Conservation (phyloP, 768 basidiomycete species). For the Favolaschia claudopus region DNA sequence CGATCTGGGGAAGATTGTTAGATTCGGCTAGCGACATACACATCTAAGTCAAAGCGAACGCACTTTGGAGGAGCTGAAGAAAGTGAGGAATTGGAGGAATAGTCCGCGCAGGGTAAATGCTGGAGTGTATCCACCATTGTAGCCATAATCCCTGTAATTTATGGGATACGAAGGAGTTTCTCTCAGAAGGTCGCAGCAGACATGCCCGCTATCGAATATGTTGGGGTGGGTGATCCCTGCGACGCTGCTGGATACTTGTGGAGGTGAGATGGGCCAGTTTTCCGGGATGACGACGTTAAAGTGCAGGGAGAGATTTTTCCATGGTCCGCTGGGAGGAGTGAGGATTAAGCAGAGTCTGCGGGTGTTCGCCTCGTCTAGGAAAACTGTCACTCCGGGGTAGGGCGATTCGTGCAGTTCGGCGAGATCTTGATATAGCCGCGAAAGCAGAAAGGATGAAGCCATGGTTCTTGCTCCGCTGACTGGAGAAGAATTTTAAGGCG, state of each 20-base stretch:
- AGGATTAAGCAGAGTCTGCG: slow-evolving; percentile 51
- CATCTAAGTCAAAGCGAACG: slow-evolving; percentile 7
- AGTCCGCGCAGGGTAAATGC: slow-evolving; percentile 54
- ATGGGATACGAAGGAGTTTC: slow-evolving; percentile 26
- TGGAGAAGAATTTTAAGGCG: too few species aligned
- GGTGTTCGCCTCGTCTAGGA: slow-evolving; percentile 49
- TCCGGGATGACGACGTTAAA: slow-evolving; percentile 37
- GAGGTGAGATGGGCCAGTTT: slow-evolving; percentile 50
- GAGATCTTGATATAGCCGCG: slow-evolving; percentile 49
- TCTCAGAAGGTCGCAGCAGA: slow-evolving; percentile 54
- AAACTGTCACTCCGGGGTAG: slow-evolving; percentile 52
- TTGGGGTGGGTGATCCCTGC: slow-evolving; percentile 51
- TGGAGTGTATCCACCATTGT: slow-evolving; percentile 45
- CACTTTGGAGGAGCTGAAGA: slow-evolving; percentile 48
- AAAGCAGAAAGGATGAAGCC: slow-evolving; percentile 35
- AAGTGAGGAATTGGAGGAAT: slow-evolving; percentile 54
- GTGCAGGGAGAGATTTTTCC: slow-evolving; percentile 42
- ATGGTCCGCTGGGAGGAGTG: slow-evolving; percentile 54
- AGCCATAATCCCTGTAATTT: slow-evolving; percentile 13
- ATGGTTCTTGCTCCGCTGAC: too few species aligned
- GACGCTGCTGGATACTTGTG: slow-evolving; percentile 42
- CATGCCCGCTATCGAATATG: slow-evolving; percentile 44
- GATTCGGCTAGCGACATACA: neutral
- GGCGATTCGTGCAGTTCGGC: slow-evolving; percentile 49
- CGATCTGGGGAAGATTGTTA: slow-evolving; percentile 36